phyloP scores from a whole-genome alignment of 1,284 basidiomycete species.

The Apiotrichum brassicae region DNA sequence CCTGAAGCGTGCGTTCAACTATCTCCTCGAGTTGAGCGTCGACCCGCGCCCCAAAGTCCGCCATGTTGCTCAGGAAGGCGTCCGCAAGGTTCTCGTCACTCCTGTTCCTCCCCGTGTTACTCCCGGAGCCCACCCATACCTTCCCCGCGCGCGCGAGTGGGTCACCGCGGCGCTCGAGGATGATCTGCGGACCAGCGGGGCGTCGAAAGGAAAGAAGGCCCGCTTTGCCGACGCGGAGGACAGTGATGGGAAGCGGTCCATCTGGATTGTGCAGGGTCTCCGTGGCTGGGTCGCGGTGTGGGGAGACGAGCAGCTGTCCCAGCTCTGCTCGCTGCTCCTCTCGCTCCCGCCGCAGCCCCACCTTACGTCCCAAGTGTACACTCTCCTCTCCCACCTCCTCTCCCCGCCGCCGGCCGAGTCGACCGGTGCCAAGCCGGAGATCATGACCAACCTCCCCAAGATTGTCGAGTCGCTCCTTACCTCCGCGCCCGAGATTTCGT shows the following conservation, averaged over 20 bases:
- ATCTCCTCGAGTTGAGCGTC: constrained; percentile 73
- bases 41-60: constrained; percentile 92
- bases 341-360: constrained; percentile 74
- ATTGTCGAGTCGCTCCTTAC: constrained; percentile 67
- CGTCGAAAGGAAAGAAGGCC: constrained; percentile 55
- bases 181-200: constrained; percentile 54
- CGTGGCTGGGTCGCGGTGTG: constrained; percentile 57
- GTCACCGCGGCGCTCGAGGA: constrained; percentile 61
- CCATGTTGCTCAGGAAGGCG: constrained; percentile 78
- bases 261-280: constrained; percentile 69
- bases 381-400: constrained; percentile 69
- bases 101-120: constrained; percentile 67
- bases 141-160: constrained; percentile 71
- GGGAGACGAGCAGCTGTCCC: constrained; percentile 64
- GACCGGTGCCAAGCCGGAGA: constrained; percentile 29
- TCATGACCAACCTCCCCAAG: constrained; percentile 54
- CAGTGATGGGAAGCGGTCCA: constrained; percentile 61
- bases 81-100: constrained; percentile 64
- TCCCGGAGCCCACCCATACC: constrained; percentile 66
- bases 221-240: constrained; percentile 50
- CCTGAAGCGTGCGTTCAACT: constrained; percentile 58
- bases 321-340: constrained; percentile 64
- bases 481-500: constrained; percentile 60
- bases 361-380: constrained; percentile 74
- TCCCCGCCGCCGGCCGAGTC: constrained; percentile 46